Evolutionary conservation across 73 alveolate species (phyloP).

Genomic region (Paramecium sexaurelia): DNA sequence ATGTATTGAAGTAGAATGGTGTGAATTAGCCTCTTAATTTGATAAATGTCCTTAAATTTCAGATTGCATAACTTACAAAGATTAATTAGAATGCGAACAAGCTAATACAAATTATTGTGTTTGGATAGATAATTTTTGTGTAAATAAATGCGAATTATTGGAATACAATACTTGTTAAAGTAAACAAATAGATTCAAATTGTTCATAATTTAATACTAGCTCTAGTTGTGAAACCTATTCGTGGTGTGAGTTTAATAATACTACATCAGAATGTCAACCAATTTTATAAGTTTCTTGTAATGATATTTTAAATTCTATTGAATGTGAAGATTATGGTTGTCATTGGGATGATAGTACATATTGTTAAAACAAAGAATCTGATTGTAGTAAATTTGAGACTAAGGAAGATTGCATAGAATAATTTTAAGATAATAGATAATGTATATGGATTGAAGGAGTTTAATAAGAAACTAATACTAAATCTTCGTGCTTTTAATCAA

Average conservation of each 20-base stretch:
- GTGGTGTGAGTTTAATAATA: background rate
- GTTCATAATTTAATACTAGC: background rate
- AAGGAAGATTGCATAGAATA: background rate
- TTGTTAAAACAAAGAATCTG: background rate
- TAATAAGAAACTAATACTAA: background rate
- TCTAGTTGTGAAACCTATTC: background rate
- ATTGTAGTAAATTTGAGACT: background rate
- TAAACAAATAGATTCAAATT: background rate
- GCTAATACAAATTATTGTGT: background rate
- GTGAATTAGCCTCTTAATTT: background rate
- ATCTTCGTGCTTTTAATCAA: background rate
- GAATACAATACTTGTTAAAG: background rate
- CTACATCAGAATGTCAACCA: background rate
- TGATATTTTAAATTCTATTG: background rate
- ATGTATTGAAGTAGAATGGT: background rate
- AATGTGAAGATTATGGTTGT: constrained; percentile 4
- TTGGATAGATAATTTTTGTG: background rate
- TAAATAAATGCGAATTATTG: background rate
- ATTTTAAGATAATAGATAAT: background rate
- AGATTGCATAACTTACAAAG: background rate
- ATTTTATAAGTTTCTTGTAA: background rate
- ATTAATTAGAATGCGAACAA: background rate
- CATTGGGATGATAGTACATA: background rate
- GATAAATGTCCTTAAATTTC: background rate
- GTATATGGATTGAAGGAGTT: background rate